These are phyloP conservation scores for Bathelium albidoporum DNA, from an alignment of 495 filamentous ascomycete genomes.

Conservation along the genomic window DNA sequence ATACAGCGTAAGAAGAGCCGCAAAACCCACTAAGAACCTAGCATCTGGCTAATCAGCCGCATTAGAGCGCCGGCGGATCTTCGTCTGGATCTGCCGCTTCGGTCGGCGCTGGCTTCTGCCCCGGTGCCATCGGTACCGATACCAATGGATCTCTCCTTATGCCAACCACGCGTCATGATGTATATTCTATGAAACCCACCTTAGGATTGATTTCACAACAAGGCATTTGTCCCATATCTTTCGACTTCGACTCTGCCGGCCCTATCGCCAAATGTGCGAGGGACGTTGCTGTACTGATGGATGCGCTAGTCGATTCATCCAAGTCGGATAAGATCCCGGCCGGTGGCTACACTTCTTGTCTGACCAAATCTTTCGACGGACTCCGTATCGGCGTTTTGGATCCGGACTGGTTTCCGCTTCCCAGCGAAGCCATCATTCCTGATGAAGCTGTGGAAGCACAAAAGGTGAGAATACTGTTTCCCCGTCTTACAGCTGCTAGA, in stretches of 20 bases:
- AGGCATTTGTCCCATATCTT: conserved; percentile 21
- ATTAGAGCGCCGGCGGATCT: conserved; percentile 19
- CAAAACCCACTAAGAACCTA: background rate
- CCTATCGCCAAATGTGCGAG: conserved; percentile 28
- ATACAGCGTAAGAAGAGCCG: background rate
- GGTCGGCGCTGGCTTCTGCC: conserved; percentile 27
- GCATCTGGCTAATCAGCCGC: background rate
- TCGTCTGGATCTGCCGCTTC: conserved; percentile 26
- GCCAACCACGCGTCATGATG: conserved; percentile 25
- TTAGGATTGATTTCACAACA: conserved; percentile 22
- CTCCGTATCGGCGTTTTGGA: background rate
- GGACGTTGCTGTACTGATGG: conserved; percentile 24
- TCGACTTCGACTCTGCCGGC: conserved; percentile 23
- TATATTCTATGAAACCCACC: conserved; percentile 27
- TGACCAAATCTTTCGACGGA: background rate
- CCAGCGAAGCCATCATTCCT: background rate
- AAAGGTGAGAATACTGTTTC: background rate
- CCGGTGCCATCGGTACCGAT: conserved; percentile 25
- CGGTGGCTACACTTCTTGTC: background rate
- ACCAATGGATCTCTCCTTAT: conserved; percentile 26
- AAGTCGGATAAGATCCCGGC: background rate
- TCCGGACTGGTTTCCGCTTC: background rate
- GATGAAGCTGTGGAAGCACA: background rate
- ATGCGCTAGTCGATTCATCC: conserved; percentile 18
- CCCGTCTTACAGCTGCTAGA: background rate